Evolutionary conservation across 441 rosid species (phyloP).

Genomic region (Adansonia gregorii): DNA sequence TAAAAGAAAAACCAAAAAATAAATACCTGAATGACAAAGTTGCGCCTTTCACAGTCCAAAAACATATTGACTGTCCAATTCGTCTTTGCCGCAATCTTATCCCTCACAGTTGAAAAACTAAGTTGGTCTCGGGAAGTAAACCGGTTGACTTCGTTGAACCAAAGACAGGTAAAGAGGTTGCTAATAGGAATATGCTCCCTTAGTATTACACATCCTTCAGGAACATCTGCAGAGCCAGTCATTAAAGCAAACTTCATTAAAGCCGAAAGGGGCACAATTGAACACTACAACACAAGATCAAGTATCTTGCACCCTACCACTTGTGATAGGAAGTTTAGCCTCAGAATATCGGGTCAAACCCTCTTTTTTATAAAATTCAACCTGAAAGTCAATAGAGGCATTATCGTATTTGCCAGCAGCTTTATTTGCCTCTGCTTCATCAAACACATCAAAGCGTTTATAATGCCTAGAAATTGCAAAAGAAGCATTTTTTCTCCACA

Average conservation of each 20-base stretch:
- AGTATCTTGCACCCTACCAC: slow-evolving; percentile 58
- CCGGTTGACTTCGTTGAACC: slow-evolving; percentile 95
- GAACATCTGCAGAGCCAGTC: slow-evolving; percentile 73
- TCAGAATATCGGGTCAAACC: slow-evolving; percentile 80
- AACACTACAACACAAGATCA: slow-evolving; percentile 16
- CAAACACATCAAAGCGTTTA: slow-evolving; percentile 77
- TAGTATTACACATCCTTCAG: slow-evolving; percentile 94
- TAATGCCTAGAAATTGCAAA: slow-evolving; percentile 92
- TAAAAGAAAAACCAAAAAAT: background rate
- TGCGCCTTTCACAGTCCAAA: too few relatives aligned
- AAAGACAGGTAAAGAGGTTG: slow-evolving; percentile 91
- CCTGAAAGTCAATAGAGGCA: slow-evolving; percentile 83
- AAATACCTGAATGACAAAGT: slow-evolving; percentile 29
- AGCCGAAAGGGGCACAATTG: background rate
- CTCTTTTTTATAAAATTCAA: slow-evolving; percentile 81
- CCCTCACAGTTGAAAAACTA: slow-evolving; percentile 49
- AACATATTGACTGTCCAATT: too few relatives aligned
- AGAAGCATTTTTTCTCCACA: slow-evolving; percentile 88
- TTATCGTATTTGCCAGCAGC: slow-evolving; percentile 94
- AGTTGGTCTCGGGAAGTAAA: slow-evolving; percentile 95
- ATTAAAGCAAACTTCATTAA: slow-evolving; percentile 15
- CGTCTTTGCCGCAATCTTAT: too few relatives aligned
- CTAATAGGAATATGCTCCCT: slow-evolving; percentile 93
- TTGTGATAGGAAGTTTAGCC: slow-evolving; percentile 85
- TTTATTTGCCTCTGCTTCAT: slow-evolving; percentile 96